Conservation (phyloP, 352 stramenopile species). For the Pythium scleroteichum region DNA sequence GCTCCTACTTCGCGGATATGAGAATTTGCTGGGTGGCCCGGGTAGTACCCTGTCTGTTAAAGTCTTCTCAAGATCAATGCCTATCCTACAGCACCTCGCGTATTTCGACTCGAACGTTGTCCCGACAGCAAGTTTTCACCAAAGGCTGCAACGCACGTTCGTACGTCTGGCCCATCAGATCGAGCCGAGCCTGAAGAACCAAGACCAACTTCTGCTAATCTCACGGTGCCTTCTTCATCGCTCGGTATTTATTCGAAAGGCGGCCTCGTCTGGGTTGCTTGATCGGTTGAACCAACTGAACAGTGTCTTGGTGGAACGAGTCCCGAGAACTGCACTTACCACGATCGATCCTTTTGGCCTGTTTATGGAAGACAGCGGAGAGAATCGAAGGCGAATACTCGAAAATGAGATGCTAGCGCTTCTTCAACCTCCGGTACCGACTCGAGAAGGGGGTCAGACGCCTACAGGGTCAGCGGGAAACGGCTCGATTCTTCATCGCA, state of each 20-base stretch:
- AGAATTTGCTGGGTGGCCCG: not conserved
- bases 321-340: not conserved
- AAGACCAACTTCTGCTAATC: constrained; percentile 5
- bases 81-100: constrained; percentile 14
- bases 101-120: constrained; percentile 5
- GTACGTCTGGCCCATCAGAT: not conserved
- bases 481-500: constrained; percentile 6
- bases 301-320: not conserved
- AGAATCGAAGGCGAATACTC: constrained; percentile 2
- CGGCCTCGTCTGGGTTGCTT: constrained; percentile 10
- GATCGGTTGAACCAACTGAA: constrained; percentile 4
- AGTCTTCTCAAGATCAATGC: not conserved
- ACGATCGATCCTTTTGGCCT: constrained; percentile 10
- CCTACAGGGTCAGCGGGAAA: too few relatives aligned
- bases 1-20: constrained; percentile 6
- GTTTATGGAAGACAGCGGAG: constrained; percentile 1
- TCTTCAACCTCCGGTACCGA: not conserved
- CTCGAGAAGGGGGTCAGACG: not conserved
- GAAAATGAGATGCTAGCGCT: constrained; percentile 23
- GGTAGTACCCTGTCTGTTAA: not conserved
- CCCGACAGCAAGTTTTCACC: not conserved
- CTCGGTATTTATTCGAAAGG: constrained; percentile 12
- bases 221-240: constrained; percentile 11
- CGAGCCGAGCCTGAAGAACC: not conserved
- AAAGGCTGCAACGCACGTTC: constrained; percentile 7